These are phyloP conservation scores for Mercurialis annua DNA, from an alignment of 345 rosid genomes.

Conservation along the genomic window DNA sequence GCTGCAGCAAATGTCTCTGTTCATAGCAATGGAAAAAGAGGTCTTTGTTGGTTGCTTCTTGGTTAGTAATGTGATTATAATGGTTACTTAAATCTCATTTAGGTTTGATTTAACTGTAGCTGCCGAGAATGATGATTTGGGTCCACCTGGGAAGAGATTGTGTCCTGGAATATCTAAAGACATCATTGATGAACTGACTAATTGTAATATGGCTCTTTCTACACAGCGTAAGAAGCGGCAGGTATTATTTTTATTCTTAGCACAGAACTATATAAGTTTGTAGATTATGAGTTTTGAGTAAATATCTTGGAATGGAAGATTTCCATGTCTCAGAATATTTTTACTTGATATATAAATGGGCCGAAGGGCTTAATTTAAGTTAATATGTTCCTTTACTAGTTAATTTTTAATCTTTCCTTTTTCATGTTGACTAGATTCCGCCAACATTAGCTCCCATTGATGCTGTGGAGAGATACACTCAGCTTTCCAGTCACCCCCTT, in stretches of 20 bases:
- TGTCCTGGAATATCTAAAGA: constrained; percentile 69
- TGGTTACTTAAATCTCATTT: constrained; percentile 12
- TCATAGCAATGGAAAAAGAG: constrained; percentile 84
- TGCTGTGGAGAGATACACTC: constrained; percentile 78
- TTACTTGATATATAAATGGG: neutral
- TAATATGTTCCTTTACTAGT: neutral
- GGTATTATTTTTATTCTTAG: constrained; percentile 12
- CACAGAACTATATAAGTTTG: neutral
- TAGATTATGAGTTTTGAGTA: neutral
- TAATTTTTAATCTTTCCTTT: neutral
- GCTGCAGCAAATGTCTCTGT: constrained; percentile 43
- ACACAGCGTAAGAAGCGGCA: constrained; percentile 78
- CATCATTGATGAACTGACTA: constrained; percentile 67
- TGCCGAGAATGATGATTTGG: constrained; percentile 26
- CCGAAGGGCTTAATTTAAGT: neutral
- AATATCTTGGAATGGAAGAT: neutral
- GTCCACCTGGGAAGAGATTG: constrained; percentile 29
- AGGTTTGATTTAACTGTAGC: constrained; percentile 15
- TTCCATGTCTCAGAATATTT: neutral
- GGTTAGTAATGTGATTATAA: neutral
- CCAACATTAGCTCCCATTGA: constrained; percentile 62
- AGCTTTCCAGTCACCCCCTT: constrained; percentile 93
- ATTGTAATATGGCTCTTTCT: constrained; percentile 85
- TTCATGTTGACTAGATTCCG: constrained; percentile 46
- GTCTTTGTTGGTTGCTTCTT: constrained; percentile 30